phyloP scores from a whole-genome alignment of 2,329 filamentous ascomycete species.

The Phoma sp. region DNA sequence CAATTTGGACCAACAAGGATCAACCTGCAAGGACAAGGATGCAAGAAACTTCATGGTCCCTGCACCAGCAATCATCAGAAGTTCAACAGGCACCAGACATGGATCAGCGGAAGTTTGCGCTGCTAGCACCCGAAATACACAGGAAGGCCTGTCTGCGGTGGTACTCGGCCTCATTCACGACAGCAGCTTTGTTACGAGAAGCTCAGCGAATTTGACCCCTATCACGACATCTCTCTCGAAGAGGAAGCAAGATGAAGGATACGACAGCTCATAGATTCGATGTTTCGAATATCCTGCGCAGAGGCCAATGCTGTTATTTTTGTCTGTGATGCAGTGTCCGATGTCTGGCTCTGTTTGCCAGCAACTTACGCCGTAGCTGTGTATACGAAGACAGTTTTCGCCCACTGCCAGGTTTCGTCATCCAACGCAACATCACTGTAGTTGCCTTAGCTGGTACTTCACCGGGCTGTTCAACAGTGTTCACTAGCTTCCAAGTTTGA shows the following conservation, averaged over 20 bases:
- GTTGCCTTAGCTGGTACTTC: not conserved
- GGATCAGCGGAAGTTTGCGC: conserved; percentile 5
- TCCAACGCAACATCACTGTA: not conserved
- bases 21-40: conserved; percentile 1
- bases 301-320: no score
- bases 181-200: conserved; percentile 10
- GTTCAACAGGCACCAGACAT: conserved; percentile 6
- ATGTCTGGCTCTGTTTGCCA: no score
- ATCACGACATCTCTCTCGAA: not conserved
- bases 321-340: no score
- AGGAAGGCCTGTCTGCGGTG: conserved; percentile 6
- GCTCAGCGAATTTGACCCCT: conserved; percentile 1
- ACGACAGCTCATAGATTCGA: not conserved
- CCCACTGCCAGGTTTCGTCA: not conserved
- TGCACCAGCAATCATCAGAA: not conserved
- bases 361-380: no score
- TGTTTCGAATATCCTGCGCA: no score
- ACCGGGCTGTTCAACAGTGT: not conserved
- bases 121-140: not conserved
- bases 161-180: conserved; percentile 13
- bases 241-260: not conserved
- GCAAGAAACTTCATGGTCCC: not conserved
- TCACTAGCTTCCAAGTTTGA: not conserved
- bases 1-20: not conserved
- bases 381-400: no score